These are phyloP conservation scores for Pestalotiopsis sp. DNA, from an alignment of 2,329 filamentous ascomycete genomes.

Conservation along the genomic window DNA sequence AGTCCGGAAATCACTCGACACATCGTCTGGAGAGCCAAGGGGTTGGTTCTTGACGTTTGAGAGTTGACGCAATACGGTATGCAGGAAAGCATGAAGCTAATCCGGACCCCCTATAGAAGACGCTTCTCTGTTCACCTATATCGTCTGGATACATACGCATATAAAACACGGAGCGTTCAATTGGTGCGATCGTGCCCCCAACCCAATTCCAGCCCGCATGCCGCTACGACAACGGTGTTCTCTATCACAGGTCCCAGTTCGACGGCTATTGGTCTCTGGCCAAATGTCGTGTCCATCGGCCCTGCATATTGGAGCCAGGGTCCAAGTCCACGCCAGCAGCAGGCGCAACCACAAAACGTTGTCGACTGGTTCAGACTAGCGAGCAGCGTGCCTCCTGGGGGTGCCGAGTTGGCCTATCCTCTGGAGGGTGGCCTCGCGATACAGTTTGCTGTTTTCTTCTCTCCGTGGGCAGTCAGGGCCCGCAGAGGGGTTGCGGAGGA, in stretches of 20 bases:
- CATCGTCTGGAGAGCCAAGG: too few relatives aligned
- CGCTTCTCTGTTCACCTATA: not conserved
- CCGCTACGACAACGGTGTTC: not conserved
- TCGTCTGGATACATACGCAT: not conserved
- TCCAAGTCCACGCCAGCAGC: not conserved
- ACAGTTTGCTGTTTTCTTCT: not conserved
- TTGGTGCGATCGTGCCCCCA: conserved; percentile 1
- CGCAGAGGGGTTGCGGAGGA: not conserved
- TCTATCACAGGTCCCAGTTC: conserved; percentile 1
- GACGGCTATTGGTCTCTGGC: conserved; percentile 8
- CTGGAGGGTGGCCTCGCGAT: not conserved
- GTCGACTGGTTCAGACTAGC: not conserved
- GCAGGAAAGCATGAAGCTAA: not conserved
- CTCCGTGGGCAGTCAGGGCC: not conserved
- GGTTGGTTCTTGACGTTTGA: too few relatives aligned
- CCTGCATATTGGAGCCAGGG: conserved; percentile 6
- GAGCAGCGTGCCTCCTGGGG: not conserved
- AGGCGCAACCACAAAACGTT: conserved; percentile 3
- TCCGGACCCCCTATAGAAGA: not conserved
- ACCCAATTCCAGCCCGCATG: not conserved
- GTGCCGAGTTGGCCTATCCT: not conserved
- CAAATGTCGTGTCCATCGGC: not conserved
- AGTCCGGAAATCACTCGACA: not conserved
- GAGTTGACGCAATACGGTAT: not conserved
- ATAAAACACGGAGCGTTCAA: not conserved